phyloP scores from a whole-genome alignment of 352 stramenopile genomes.

The Pythium guiyangense region DNA sequence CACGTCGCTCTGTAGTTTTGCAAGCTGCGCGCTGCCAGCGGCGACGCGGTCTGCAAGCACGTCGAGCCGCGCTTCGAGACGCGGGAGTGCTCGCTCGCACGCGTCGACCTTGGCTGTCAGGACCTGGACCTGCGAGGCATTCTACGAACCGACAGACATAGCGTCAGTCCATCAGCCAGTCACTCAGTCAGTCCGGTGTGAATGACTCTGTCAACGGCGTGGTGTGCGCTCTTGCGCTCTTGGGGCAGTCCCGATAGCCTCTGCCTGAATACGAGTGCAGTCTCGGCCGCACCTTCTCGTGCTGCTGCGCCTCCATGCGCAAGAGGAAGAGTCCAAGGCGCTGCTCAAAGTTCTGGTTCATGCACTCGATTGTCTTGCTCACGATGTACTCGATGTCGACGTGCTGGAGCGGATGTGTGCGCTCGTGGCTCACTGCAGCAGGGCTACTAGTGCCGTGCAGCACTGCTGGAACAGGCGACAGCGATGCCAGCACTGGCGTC shows the following conservation, averaged over 20 bases:
- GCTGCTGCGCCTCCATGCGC: constrained; percentile 55
- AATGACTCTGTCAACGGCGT: no score
- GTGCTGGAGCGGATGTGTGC: constrained; percentile 22
- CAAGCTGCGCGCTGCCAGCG: constrained; percentile 15
- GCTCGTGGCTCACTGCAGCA: background rate
- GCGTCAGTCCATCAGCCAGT: background rate
- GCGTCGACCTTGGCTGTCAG: constrained; percentile 52
- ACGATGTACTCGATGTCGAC: constrained; percentile 61
- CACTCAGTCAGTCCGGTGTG: no score
- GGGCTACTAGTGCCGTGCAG: no score
- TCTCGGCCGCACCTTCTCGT: constrained; percentile 37
- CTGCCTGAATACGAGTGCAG: no score
- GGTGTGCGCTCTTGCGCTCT: no score
- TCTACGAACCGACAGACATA: constrained; percentile 9
- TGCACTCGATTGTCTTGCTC: constrained; percentile 57
- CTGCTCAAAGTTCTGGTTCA: constrained; percentile 65
- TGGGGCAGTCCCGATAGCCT: no score
- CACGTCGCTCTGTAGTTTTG: constrained; percentile 11
- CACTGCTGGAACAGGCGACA: no score
- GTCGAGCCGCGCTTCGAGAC: constrained; percentile 54
- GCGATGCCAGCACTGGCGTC: no score
- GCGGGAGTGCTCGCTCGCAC: constrained; percentile 52
- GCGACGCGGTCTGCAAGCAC: constrained; percentile 53
- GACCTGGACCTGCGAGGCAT: constrained; percentile 43
- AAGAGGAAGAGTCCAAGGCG: constrained; percentile 47